phyloP scores from a whole-genome alignment of 257 asterid species.

The Przewalskia tangutica region DNA sequence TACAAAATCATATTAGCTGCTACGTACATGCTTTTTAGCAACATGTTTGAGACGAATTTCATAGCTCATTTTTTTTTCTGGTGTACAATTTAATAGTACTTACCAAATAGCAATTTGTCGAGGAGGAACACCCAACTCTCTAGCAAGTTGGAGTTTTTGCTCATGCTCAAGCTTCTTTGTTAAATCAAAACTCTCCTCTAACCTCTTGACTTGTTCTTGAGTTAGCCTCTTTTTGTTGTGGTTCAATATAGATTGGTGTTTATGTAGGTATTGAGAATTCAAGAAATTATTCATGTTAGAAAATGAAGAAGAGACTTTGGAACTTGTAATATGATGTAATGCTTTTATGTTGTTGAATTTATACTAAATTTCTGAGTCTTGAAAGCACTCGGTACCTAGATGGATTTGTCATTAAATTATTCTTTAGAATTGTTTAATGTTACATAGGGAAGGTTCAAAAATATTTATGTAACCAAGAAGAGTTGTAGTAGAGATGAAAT shows the following conservation, averaged over 20 bases:
- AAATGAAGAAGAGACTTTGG: constrained; percentile 1
- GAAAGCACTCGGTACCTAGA: neutral
- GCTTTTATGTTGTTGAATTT: neutral
- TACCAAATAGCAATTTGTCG: constrained; percentile 87
- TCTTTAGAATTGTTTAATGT: constrained; percentile 2
- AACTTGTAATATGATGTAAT: neutral
- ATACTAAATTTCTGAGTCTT: constrained; percentile 6
- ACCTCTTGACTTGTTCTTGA: constrained; percentile 60
- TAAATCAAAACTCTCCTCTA: constrained; percentile 63
- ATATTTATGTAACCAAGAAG: neutral
- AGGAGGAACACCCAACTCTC: constrained; percentile 64
- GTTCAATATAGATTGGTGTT: constrained; percentile 13
- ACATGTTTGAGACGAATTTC: neutral
- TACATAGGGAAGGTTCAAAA: constrained; percentile 18
- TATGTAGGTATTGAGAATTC: constrained; percentile 22
- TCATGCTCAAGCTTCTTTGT: constrained; percentile 74
- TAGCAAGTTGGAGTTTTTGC: constrained; percentile 60
- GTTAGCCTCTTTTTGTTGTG: constrained; percentile 49
- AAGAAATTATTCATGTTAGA: constrained; percentile 19
- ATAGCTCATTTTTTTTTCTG: neutral
- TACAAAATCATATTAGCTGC: neutral
- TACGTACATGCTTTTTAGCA: neutral
- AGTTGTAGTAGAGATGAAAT: neutral
- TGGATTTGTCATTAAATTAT: neutral
- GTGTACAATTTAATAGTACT: neutral